Percentiles rank a stretch among this genome's conserved stretches.
phyloP scores from a whole-genome alignment of 2,329 filamentous ascomycete species.

The Aspergillus transmontanensis region DNA sequence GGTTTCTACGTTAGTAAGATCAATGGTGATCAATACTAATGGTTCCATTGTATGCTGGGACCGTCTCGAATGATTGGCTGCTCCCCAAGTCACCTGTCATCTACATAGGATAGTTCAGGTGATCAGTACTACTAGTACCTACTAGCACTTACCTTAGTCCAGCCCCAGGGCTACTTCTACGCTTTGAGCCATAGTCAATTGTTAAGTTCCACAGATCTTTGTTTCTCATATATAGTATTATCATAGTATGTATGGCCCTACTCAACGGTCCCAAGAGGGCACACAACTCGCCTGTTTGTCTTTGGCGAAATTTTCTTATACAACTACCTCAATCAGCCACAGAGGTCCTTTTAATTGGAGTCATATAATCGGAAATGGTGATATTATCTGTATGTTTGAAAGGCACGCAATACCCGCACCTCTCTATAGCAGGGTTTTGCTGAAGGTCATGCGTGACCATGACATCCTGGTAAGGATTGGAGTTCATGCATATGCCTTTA shows the following conservation, averaged over 20 bases:
- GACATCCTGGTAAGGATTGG: constrained; percentile 39
- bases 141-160: not conserved
- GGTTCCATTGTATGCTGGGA: not conserved
- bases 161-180: not conserved
- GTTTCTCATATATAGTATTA: not conserved
- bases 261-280: constrained; percentile 12
- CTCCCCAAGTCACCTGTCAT: not conserved
- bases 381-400: constrained; percentile 41
- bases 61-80: not conserved
- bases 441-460: constrained; percentile 39
- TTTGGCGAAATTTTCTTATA: constrained; percentile 49
- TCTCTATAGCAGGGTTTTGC: constrained; percentile 20
- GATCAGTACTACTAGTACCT: not conserved
- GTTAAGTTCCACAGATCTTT: not conserved
- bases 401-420: constrained; percentile 18
- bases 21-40: not conserved
- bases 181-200: not conserved
- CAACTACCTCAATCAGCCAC: constrained; percentile 40
- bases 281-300: constrained; percentile 27
- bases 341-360: constrained; percentile 47
- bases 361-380: constrained; percentile 42
- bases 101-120: not conserved
- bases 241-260: constrained; percentile 15
- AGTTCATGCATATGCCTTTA: not conserved
- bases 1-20: not conserved